Evolutionary conservation across 306 rosid species (phyloP), one percentile per base, ranked within the genome.

Genomic region (Astragalus glycyphyllos): DNA sequence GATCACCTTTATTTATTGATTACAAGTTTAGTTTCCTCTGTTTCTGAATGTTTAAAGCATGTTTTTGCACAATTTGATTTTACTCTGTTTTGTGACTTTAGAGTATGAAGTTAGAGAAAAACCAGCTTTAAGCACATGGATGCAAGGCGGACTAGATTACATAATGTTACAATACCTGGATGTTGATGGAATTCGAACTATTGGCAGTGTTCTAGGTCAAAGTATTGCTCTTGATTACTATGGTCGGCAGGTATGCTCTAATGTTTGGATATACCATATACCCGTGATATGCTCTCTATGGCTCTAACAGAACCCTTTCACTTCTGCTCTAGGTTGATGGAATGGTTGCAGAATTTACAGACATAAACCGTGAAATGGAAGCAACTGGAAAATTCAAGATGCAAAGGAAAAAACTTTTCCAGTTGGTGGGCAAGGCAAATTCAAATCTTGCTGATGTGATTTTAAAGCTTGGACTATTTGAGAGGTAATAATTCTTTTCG

Each of bases 211-310:
- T 73, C 90, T 94, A 54, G 99, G 99, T 51, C 99, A 94, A 85
- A 94, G 99, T 82, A 94, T 94, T 69, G 99, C 99, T 37, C 96
- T 94, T 72, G 99, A 91, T 85, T 94, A 91, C 84, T 94, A 94
- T 37, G 97, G 89, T 5, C 86, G 99, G 46, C 99, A 94, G 97
- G 99, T 89, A 86, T 64, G 68, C 32, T 83, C 45, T 78, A 72
- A 69, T 55, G 9, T 23, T 31, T 65, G 49, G 69, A 68, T 57
- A 23, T 59, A 35, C 11, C 54, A 1, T 70, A 6, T 50, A 12
- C n/a, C 68, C 29, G 56, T 56, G 62, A 63, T 76, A n/a, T 40
- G 76, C 51, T 26, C 51, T 51, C 48, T 59, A 44, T 70, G 32
- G 60, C 7, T 64, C 50, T 50, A 65, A 32, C 71, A 13, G 15